Evolutionary conservation across 2,329 filamentous ascomycete genomes (phyloP).

Genomic region (Hirsutella minnesotensis): DNA sequence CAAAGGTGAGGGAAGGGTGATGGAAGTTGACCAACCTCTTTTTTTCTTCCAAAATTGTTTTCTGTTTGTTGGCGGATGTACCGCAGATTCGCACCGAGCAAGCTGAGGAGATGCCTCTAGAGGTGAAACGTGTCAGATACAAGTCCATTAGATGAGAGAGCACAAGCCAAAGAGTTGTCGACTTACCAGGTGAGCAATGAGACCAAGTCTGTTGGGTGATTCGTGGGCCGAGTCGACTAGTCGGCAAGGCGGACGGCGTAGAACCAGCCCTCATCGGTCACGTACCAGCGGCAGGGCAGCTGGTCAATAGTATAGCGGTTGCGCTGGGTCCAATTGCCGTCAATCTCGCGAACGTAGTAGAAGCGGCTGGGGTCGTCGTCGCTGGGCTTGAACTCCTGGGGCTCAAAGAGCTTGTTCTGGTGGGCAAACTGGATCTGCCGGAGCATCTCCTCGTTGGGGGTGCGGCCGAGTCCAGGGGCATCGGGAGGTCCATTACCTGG

Average conservation of each 20-base stretch:
- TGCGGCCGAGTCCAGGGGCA: constrained; percentile 40
- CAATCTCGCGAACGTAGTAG: constrained; percentile 50
- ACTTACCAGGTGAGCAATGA: background rate
- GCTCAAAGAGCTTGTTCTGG: constrained; percentile 37
- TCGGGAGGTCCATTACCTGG: constrained; percentile 33
- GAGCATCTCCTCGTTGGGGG: constrained; percentile 31
- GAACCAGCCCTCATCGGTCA: constrained; percentile 44
- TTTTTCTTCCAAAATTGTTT: too few species aligned
- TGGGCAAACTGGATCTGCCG: constrained; percentile 37
- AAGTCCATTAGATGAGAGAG: too few species aligned
- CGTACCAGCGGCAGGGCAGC: constrained; percentile 48
- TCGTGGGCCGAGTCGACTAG: constrained; percentile 6
- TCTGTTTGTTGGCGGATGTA: background rate
- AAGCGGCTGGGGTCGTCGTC: constrained; percentile 48
- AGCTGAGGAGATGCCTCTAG: too few species aligned
- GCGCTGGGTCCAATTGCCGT: constrained; percentile 47
- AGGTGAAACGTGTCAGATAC: too few species aligned
- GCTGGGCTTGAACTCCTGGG: constrained; percentile 51
- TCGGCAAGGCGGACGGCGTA: constrained; percentile 45
- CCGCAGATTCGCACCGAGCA: background rate
- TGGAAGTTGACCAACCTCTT: too few species aligned
- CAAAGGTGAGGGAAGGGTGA: too few species aligned
- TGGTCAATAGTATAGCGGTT: constrained; percentile 49
- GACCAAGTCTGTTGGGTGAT: background rate
- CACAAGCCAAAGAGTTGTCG: background rate